These are phyloP conservation scores for Coniochaeta sp. DNA, from an alignment of 2,329 filamentous ascomycete species.

Conservation along the genomic window DNA sequence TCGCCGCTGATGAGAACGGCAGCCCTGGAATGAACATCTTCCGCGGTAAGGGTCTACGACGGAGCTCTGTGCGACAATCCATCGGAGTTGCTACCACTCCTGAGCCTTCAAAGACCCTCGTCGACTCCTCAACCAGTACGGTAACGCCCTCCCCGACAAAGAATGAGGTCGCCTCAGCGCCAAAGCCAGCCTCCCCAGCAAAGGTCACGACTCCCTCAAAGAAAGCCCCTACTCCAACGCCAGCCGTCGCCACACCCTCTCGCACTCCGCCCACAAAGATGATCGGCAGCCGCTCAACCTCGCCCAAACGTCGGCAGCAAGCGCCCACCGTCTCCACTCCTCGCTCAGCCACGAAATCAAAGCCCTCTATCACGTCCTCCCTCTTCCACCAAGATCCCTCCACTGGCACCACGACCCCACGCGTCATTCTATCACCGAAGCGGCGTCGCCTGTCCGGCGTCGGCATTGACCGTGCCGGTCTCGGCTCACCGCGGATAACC, in stretches of 20 bases:
- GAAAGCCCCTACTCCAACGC: slow-evolving; percentile 7
- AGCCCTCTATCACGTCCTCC: slow-evolving; percentile 22
- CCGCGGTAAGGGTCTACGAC: slow-evolving; percentile 39
- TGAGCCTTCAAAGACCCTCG: slow-evolving; percentile 11
- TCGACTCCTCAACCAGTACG: slow-evolving; percentile 6
- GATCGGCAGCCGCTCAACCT: slow-evolving; percentile 18
- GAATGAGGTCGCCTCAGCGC: background rate
- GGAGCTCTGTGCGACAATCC: slow-evolving; percentile 35
- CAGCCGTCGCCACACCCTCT: slow-evolving; percentile 3
- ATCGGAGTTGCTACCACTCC: slow-evolving; percentile 40
- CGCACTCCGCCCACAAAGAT: slow-evolving; percentile 13
- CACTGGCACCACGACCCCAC: slow-evolving; percentile 54
- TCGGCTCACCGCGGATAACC: slow-evolving; percentile 69
- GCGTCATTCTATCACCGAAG: slow-evolving; percentile 56
- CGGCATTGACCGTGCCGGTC: slow-evolving; percentile 61
- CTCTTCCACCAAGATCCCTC: slow-evolving; percentile 48
- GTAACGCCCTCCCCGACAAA: slow-evolving; percentile 7
- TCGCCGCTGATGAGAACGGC: slow-evolving; percentile 32
- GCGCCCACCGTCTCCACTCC: slow-evolving; percentile 22
- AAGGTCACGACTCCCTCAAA: no score
- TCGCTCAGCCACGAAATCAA: slow-evolving; percentile 17
- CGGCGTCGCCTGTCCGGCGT: slow-evolving; percentile 57
- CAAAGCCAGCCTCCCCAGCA: slow-evolving; percentile 1
- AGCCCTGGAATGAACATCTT: slow-evolving; percentile 51
- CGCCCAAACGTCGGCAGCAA: slow-evolving; percentile 16